These are phyloP conservation scores for Carnegiea gigantea DNA, from an alignment of 179 eudicot species.

Conservation along the genomic window DNA sequence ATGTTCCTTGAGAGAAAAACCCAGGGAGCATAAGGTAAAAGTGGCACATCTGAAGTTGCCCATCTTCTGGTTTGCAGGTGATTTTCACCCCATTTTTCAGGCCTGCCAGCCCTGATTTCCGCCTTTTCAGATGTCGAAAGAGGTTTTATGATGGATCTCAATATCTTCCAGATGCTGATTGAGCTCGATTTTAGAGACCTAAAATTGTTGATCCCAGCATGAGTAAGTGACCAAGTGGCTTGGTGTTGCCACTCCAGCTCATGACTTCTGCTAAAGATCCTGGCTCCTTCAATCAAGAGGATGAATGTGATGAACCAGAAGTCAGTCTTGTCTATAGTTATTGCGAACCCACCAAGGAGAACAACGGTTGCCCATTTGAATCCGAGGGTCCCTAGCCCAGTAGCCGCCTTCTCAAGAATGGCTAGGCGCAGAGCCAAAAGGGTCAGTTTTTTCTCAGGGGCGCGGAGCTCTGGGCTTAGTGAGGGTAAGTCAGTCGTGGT, in stretches of 20 bases:
- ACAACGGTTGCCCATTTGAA: conserved; percentile 99
- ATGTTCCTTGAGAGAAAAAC: conserved; percentile 60
- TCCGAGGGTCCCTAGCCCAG: conserved; percentile 80
- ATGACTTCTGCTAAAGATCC: conserved; percentile 83
- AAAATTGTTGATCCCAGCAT: conserved; percentile 59
- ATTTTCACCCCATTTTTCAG: conserved; percentile 17
- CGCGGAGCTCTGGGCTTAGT: conserved; percentile 29
- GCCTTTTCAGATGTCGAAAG: not conserved
- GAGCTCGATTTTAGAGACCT: conserved; percentile 56
- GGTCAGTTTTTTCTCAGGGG: conserved; percentile 83
- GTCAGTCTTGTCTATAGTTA: conserved; percentile 63
- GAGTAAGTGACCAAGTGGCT: conserved; percentile 75
- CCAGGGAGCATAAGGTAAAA: conserved; percentile 61
- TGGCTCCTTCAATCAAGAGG: conserved; percentile 66
- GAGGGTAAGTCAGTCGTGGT: conserved; percentile 11
- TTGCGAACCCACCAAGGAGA: conserved; percentile 91
- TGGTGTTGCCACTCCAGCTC: conserved; percentile 97
- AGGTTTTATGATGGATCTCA: conserved; percentile 37
- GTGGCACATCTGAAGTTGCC: conserved; percentile 68
- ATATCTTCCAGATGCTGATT: conserved; percentile 24
- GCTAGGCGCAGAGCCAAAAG: conserved; percentile 88
- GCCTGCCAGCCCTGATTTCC: conserved; percentile 6
- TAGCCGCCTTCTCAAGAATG: conserved; percentile 78
- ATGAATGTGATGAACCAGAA: conserved; percentile 86
- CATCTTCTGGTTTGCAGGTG: conserved; percentile 52